Evolutionary conservation across 805 yeast genomes (phyloP).

Genomic region (Suhomyces xylopsoci): DNA sequence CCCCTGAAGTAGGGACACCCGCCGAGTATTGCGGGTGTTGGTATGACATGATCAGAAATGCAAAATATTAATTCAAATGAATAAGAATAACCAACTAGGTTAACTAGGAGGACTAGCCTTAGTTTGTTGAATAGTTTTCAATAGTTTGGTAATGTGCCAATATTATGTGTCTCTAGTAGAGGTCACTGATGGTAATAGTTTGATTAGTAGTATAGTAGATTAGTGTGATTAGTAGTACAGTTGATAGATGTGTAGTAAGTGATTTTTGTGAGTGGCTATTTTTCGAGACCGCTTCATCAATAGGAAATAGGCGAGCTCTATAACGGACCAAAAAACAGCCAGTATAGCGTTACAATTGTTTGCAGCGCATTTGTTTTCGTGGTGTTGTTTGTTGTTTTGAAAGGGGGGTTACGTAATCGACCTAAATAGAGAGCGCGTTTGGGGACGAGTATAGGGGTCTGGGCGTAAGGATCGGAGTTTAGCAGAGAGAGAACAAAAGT

Average conservation of each 20-base stretch:
- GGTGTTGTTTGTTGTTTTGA: slow-evolving; percentile 3
- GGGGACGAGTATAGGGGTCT: background rate
- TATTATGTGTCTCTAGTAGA: too few relatives aligned
- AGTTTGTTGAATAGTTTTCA: too few relatives aligned
- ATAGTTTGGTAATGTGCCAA: background rate
- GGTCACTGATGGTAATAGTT: too few relatives aligned
- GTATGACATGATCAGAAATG: background rate
- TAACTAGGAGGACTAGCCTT: background rate
- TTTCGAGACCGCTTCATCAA: background rate
- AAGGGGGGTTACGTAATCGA: slow-evolving; percentile 4
- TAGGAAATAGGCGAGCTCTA: background rate
- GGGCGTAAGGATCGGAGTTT: background rate
- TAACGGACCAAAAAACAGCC: background rate
- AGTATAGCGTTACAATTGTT: background rate
- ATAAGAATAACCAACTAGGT: too few relatives aligned
- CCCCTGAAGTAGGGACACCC: background rate
- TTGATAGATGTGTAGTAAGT: background rate
- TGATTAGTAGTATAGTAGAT: too few relatives aligned
- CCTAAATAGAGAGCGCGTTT: background rate
- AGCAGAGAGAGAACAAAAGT: too few relatives aligned
- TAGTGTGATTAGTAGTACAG: too few relatives aligned
- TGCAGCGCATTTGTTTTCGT: slow-evolving; percentile 2
- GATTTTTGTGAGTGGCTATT: background rate
- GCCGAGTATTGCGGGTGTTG: slow-evolving; percentile 2
- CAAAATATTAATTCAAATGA: too few relatives aligned